Conservation (phyloP, 352 stramenopile genomes). For the Phytophthora cryptogea region DNA sequence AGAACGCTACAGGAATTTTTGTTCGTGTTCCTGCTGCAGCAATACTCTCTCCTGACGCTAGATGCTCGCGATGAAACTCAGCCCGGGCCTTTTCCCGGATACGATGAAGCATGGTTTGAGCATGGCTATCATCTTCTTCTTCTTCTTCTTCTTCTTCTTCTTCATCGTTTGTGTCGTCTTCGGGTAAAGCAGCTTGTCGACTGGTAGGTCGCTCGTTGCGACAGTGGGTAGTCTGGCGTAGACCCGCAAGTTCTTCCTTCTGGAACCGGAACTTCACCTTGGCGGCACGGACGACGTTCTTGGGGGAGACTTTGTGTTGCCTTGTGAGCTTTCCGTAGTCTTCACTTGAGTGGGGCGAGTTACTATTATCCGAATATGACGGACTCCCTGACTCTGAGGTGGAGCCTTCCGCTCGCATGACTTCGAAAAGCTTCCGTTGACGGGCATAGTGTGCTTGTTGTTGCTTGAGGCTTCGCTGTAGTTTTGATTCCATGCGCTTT, state of each 20-base stretch:
- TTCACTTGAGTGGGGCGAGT: slow-evolving; percentile 12
- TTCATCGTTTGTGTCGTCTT: slow-evolving; percentile 19
- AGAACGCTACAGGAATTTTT: slow-evolving; percentile 15
- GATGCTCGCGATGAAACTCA: slow-evolving; percentile 37
- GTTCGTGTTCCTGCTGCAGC: neutral
- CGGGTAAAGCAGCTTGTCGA: neutral
- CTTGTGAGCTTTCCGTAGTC: neutral
- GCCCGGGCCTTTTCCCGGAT: slow-evolving; percentile 46
- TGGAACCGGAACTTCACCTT: slow-evolving; percentile 6
- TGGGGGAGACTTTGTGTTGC: slow-evolving; percentile 1
- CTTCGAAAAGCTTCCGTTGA: slow-evolving; percentile 62
- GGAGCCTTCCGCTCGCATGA: slow-evolving; percentile 38
- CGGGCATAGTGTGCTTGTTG: slow-evolving; percentile 67
- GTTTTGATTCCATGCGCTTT: slow-evolving; percentile 48
- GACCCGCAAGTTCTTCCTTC: slow-evolving; percentile 4
- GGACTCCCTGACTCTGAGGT: slow-evolving; percentile 10
- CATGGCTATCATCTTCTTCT: slow-evolving; percentile 29
- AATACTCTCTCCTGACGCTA: slow-evolving; percentile 4
- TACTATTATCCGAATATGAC: slow-evolving; percentile 10
- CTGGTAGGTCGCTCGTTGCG: neutral
- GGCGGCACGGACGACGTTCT: slow-evolving; percentile 2
- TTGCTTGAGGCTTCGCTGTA: slow-evolving; percentile 59
- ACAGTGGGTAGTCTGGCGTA: slow-evolving; percentile 8
- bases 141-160: slow-evolving; percentile 27
- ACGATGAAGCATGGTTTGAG: slow-evolving; percentile 30